Evolutionary conservation across 768 basidiomycete species (phyloP), one percentile per base, ranked within the genome.

Genomic region (Pisolithus sp.): DNA sequence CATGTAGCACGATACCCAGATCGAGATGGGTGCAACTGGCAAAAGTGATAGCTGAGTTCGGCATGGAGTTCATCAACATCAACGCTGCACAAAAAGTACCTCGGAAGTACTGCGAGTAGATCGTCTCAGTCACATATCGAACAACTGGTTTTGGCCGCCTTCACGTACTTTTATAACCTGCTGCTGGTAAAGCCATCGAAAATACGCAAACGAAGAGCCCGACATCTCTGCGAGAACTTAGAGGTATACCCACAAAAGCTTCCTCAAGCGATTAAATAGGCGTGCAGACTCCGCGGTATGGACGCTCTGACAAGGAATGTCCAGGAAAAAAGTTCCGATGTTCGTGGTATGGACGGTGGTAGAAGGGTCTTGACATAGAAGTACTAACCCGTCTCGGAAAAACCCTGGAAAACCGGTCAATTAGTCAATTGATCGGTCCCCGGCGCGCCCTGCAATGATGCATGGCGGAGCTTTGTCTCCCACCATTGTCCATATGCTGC

Each of bases 131-230:
- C 5, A 7, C 21, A 4, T 30, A 34, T 28, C 51, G 15, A 13
- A 28, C 26, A 10, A 4, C 46, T n/a, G 7, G 4, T 3, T 17
- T 18, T 12, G n/a, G n/a, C 5, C 9, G 3, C 28, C 18, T 7
- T 13, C 18, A 51, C 53, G n/a, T 43, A 54, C 53, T 31, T 51
- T 54, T 34, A 52, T 48, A 5, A 43, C 51, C 18, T 54, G 51
- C 24, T 39, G 41, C 15, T 50, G 51, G 34, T 52, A 50, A 12
- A 54, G 45, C 51, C 51, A 54, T 24, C 26, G 31, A 28, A 38
- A 52, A 46, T 43, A 52, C 17, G 40, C n/a, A 18, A 41, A 10
- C 26, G 53, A 43, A 3, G 42, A 15, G 49, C 20, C 17, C 10
- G 47, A 48, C 47, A 48, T 48, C 23, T 15, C 10, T n/a, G 21